Evolutionary conservation across 2,329 filamentous ascomycete genomes (phyloP), one percentile per base, ranked within the genome.

Genomic region (Fusarium hainanense): DNA sequence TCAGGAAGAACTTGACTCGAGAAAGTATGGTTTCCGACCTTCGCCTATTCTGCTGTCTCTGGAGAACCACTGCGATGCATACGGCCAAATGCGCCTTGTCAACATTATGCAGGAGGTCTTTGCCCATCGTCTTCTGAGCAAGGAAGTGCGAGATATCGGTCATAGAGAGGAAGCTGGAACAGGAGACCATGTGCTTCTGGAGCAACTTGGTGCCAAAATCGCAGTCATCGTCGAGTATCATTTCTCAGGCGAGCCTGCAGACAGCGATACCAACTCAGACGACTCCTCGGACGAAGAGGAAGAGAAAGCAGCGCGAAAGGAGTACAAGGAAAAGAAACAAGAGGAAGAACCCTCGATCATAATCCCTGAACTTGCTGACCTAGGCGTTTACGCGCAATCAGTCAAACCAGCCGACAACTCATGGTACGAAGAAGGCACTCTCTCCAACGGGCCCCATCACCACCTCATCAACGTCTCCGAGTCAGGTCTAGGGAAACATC

Each of bases 391-490:
- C 69, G 90, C 89, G 0, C 90, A 92, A 74, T 90, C 88, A 1
- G 88, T 92, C 58, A 92, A 92, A 75, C 90, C 90, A 1, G 79
- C 80, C 57, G 85, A 92, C 77, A 87, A 89, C 71, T 89, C 88
- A 1, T 92, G 90, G 90, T 91, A 85, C 74, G 85, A 88, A 20
- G 73, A 79, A 6, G 82, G 80, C 4, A 69, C 78, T 18, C 77
- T 86, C 27, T 74, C 82, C 75, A 88, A 91, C 58, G 86, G 84
- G 0, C 89, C 88, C 32, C 87, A 89, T 65, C 86, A 90, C 73
- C 89, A 90, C 60, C 85, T 90, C 66, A 89, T 91, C 83, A 92
- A 92, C 73, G 85, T 92, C 5, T 92, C 89, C 4, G 90, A 92
- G 76, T 85, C 84, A 2, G 88, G 87, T 0, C 80, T 92, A 1